These are phyloP conservation scores for Suhomyces tanzawaensis DNA, from an alignment of 805 yeast genomes.

Conservation along the genomic window DNA sequence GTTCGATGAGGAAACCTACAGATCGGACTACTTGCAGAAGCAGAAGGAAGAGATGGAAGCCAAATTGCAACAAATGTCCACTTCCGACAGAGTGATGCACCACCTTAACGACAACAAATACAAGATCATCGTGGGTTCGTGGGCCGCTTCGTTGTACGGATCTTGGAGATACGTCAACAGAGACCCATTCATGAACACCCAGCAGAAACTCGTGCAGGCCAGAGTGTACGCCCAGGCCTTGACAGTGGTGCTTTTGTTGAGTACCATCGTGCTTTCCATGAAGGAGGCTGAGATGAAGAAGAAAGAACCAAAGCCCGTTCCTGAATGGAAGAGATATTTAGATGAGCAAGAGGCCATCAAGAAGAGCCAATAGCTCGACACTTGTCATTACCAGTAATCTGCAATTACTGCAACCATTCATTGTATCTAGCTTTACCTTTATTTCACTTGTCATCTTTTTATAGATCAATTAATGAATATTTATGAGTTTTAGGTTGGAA, in stretches of 20 bases:
- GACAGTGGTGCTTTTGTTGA: constrained; percentile 25
- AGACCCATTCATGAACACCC: constrained; percentile 23
- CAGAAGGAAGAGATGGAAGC: constrained; percentile 31
- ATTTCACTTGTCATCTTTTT: neutral
- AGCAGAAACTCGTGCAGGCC: constrained; percentile 29
- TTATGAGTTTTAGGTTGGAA: neutral
- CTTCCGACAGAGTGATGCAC: constrained; percentile 29
- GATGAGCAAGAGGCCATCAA: constrained; percentile 7
- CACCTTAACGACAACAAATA: constrained; percentile 33
- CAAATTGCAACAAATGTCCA: constrained; percentile 30
- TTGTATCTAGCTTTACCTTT: neutral
- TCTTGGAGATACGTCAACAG: constrained; percentile 27
- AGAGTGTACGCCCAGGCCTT: constrained; percentile 30
- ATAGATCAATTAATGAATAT: neutral
- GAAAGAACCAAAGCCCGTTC: constrained; percentile 20
- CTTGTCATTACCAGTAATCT: too few relatives aligned
- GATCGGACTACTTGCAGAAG: constrained; percentile 27
- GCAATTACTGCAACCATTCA: neutral
- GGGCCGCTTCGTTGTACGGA: constrained; percentile 38
- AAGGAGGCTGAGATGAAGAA: constrained; percentile 23
- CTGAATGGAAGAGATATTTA: constrained; percentile 21
- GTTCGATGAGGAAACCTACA: constrained; percentile 35
- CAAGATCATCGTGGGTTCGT: constrained; percentile 33
- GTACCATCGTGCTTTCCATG: constrained; percentile 24
- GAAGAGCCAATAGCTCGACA: neutral